These are phyloP conservation scores for Fusarium oxysporum DNA, from an alignment of 2,329 filamentous ascomycete genomes.

Conservation along the genomic window DNA sequence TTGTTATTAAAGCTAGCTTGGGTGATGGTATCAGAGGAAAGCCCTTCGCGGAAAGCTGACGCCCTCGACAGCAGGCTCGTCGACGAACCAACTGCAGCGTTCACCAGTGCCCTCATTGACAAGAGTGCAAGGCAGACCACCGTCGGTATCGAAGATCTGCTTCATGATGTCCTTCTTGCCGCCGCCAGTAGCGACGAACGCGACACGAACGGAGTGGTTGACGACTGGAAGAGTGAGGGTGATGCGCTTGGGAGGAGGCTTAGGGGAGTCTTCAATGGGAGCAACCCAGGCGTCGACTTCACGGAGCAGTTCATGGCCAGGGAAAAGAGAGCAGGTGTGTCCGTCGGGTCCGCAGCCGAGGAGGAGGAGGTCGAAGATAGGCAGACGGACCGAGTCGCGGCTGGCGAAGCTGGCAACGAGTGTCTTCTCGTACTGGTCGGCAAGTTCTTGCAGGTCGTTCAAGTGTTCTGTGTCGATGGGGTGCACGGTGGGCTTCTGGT, in stretches of 20 bases:
- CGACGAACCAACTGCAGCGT: slow-evolving; percentile 95
- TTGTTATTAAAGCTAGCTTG: slow-evolving; percentile 24
- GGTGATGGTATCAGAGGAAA: slow-evolving; percentile 56
- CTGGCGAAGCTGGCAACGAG: slow-evolving; percentile 89
- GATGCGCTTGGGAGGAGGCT: slow-evolving; percentile 90
- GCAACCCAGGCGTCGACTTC: slow-evolving; percentile 93
- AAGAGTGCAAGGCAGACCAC: slow-evolving; percentile 84
- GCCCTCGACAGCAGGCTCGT: slow-evolving; percentile 85
- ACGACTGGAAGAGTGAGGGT: slow-evolving; percentile 93
- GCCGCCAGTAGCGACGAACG: slow-evolving; percentile 89
- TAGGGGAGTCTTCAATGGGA: slow-evolving; percentile 91
- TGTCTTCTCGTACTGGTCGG: slow-evolving; percentile 91
- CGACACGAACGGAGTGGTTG: slow-evolving; percentile 85
- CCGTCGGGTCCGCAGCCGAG: slow-evolving; percentile 96
- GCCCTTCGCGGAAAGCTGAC: slow-evolving; percentile 84
- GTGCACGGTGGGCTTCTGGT: slow-evolving; percentile 76
- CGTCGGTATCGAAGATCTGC: slow-evolving; percentile 86
- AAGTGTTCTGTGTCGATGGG: slow-evolving; percentile 76
- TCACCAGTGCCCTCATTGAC: slow-evolving; percentile 88
- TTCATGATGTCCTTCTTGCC: slow-evolving; percentile 94
- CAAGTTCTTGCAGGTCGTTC: slow-evolving; percentile 88
- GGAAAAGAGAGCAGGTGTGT: slow-evolving; percentile 97
- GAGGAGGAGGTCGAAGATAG: slow-evolving; percentile 93
- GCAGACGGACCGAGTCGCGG: slow-evolving; percentile 92
- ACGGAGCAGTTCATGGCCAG: slow-evolving; percentile 85